Conservation (phyloP, 1,139 yeast genomes). For the Magnusiomyces suaveolens region DNA sequence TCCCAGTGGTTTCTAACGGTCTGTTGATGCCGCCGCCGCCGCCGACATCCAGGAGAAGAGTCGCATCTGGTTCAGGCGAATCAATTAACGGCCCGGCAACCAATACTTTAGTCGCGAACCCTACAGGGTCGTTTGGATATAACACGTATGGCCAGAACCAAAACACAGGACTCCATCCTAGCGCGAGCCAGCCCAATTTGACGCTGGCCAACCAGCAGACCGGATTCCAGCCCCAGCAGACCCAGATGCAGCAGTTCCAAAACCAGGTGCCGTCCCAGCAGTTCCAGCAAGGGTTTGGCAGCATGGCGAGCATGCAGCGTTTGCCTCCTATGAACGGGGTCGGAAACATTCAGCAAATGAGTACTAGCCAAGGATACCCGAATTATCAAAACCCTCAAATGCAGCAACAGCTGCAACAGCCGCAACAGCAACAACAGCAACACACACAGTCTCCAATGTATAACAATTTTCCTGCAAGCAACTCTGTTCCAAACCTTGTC, state of each 20-base stretch:
- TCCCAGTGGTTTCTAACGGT: constrained; percentile 4
- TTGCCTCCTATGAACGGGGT: background rate
- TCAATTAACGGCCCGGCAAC: background rate
- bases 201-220: background rate
- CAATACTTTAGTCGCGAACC: background rate
- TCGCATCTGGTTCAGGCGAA: background rate
- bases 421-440: constrained; percentile 8
- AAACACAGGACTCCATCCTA: background rate
- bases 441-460: background rate
- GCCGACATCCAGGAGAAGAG: constrained; percentile 6
- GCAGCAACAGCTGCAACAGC: constrained; percentile 5
- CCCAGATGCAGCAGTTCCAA: constrained; percentile 7
- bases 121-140: background rate
- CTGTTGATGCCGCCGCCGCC: constrained; percentile 8
- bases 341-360: background rate
- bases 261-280: constrained; percentile 4
- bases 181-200: constrained; percentile 1
- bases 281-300: background rate
- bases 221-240: constrained; percentile 6
- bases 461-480: background rate
- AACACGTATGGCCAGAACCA: background rate
- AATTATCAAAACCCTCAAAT: constrained; percentile 4
- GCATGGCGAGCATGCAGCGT: background rate
- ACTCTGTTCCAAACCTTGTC: constrained; percentile 7
- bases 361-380: background rate